Base-by-base conservation (phyloP, 768 basidiomycete species). In the Leccinum disarticulatum region DNA sequence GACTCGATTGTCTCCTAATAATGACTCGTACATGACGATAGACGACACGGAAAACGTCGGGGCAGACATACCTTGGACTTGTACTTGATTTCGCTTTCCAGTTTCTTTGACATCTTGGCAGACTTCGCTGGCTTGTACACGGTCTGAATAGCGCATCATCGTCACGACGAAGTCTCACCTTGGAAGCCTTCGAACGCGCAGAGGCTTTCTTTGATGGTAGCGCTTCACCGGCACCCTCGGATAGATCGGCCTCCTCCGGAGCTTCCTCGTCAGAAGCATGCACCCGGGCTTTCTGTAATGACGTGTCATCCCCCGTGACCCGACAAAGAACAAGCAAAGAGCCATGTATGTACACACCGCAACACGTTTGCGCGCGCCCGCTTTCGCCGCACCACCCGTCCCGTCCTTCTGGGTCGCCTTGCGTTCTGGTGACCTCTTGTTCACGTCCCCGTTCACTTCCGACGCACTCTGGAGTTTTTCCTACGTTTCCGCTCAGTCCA, bases 41-140 rank as follows among this genome's bases (percentile, higher is more conserved):
- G 15, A 57, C 19, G 2, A 57, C n/a, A 35, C 10, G 17, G 27
- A 11, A 3, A n/a, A n/a, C 9, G 9, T 15, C 19, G 27, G 14
- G 28, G 52, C 22, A 33, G 14, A 50, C 62, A 11, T 28, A 69
- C 72, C 57, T 64, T 70, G 55, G 73, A 74, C 54, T 74, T 73
- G 59, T 52, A 65, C 22, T 63, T 61, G 22, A 49, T 54, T 3
- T 64, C 61, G n/a, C 58, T 68, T 31, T 70, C 70, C 31, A 57
- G 59, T 48, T 68, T 64, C 58, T 60, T 66, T 19, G 62, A 41
- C 4, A 36, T 33, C 19, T 63, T 63, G 3, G 50, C 19, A 1
- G 60, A 27, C 58, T 66, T 66, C 55, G 13, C 14, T 46, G 48
- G 43, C 58, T 68, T 58, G 19, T 53, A n/a, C 19, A 61, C 25